phyloP scores from a whole-genome alignment of 208 protist species.

The Trypanosoma scelopori region DNA sequence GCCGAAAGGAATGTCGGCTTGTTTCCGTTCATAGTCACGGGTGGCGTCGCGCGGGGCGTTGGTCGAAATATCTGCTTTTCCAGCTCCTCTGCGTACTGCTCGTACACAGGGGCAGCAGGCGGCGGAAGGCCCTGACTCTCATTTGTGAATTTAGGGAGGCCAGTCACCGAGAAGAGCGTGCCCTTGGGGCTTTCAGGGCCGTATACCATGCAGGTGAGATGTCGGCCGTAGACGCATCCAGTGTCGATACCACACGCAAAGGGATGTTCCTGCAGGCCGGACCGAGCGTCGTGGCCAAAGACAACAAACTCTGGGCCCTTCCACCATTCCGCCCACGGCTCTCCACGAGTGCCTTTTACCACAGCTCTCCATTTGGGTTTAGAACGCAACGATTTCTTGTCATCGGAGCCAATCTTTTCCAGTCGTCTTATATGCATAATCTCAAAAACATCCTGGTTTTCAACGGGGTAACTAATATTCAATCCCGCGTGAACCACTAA shows the following conservation, averaged over 20 bases:
- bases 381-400: slow-evolving; percentile 12
- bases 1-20: slow-evolving; percentile 42
- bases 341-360: slow-evolving; percentile 57
- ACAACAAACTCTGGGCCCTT: slow-evolving; percentile 79
- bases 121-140: slow-evolving; percentile 70
- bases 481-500: slow-evolving; percentile 87
- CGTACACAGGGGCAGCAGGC: slow-evolving; percentile 66
- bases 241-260: slow-evolving; percentile 87
- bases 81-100: slow-evolving; percentile 54
- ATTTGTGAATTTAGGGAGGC: slow-evolving; percentile 68
- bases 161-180: slow-evolving; percentile 65
- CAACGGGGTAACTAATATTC: slow-evolving; percentile 51
- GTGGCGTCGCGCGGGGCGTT: slow-evolving; percentile 47
- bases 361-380: slow-evolving; percentile 43
- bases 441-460: slow-evolving; percentile 74
- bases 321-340: slow-evolving; percentile 75
- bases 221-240: slow-evolving; percentile 86
- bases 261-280: slow-evolving; percentile 72
- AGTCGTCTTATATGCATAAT: slow-evolving; percentile 84
- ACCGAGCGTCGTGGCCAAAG: slow-evolving; percentile 88
- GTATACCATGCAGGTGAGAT: slow-evolving; percentile 80
- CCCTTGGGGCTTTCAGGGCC: slow-evolving; percentile 39
- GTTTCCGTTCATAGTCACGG: neutral
- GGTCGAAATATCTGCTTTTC: slow-evolving; percentile 61
- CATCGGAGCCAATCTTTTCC: slow-evolving; percentile 35